Base-by-base conservation (phyloP, 2,329 filamentous ascomycete genomes). In the Tothia fuscella region DNA sequence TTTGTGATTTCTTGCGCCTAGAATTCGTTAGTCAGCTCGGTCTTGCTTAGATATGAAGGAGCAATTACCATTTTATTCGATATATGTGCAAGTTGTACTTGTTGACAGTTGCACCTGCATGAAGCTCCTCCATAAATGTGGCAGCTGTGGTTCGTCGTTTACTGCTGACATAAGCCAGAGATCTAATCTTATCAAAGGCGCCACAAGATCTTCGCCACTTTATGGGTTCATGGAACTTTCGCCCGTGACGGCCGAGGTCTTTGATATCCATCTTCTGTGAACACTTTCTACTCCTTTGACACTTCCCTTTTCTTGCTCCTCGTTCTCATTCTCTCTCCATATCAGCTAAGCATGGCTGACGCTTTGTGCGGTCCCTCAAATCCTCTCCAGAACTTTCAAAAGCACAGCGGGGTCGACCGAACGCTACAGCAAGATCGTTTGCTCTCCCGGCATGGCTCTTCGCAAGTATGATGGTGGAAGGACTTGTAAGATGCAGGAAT, bases 1-100 rank as follows among this genome's bases (percentile, higher is more conserved):
- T 85, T 87, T 50, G 81, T 76, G 64, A 88, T 87, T 55, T 85
- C 78, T 69, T 88, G 82, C 46, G 81, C 74, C 78, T 81, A 47
- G 40, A 50, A 9, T 26, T 20, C 20, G 28, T 48, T 20, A 4
- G 28, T 13, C 12, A 24, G 20, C 12, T 22, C 17, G 22, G 19
- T 30, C 31, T 22, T 14, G 20, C 16, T 9, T 31, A 3, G 9
- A 19, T 22, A 5, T 12, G 10, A 4, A 2, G n/a, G 5, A 14
- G 16, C 2, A 32, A n/a, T 20, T 30, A 31, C 38, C 38, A 40
- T 40, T 2, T 6, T 37, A n/a, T n/a, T n/a, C n/a, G n/a, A n/a
- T n/a, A n/a, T n/a, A n/a, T n/a, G n/a, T n/a, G n/a, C n/a, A n/a
- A n/a, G n/a, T n/a, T n/a, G n/a, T n/a, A n/a, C n/a, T n/a, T n/a